Conservation (phyloP, 306 rosid species). For the Medicago ruthenica region DNA sequence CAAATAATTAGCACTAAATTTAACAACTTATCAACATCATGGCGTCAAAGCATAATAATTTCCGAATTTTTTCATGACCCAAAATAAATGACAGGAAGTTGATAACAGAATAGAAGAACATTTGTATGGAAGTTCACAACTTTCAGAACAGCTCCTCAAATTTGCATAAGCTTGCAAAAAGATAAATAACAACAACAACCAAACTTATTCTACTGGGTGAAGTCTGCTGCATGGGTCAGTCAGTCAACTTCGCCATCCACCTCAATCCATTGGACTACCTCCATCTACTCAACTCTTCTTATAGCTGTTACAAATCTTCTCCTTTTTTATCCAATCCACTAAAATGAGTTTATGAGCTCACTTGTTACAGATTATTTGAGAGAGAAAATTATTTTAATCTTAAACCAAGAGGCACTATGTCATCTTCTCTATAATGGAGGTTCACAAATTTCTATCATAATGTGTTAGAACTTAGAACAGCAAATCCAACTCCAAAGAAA, state of each 20-base stretch:
- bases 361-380: no score
- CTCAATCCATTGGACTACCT: no score
- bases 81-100: neutral
- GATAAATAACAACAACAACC: slow-evolving; percentile 6
- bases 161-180: neutral
- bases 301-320: no score
- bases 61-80: slow-evolving; percentile 1
- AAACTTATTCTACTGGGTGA: neutral
- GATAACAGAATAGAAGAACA: neutral
- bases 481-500: neutral
- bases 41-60: slow-evolving; percentile 20
- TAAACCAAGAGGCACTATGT: no score
- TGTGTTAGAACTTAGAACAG: neutral
- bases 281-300: no score
- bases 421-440: neutral
- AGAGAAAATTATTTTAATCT: no score
- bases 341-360: no score
- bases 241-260: no score
- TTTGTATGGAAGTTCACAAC: neutral
- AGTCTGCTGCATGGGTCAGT: no score
- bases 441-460: neutral
- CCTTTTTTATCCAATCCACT: no score
- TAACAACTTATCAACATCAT: slow-evolving; percentile 15
- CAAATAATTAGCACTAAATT: neutral
- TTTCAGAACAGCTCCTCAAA: slow-evolving; percentile 1